phyloP scores from a whole-genome alignment of 225 moss, liverwort and hornwort genomes.

The Ulota crispa region DNA sequence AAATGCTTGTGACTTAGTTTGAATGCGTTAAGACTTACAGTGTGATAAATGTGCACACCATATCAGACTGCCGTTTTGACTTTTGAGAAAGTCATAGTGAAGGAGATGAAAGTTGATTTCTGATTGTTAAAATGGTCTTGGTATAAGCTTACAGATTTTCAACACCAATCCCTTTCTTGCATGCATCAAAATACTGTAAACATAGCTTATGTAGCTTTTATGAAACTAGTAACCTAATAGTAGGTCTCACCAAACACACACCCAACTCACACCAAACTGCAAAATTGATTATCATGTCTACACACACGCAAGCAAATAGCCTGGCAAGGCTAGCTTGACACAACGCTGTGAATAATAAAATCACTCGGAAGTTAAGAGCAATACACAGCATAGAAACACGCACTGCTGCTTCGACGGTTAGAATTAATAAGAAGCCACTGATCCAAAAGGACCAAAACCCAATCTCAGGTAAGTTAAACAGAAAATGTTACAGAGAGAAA shows the following conservation, averaged over 20 bases:
- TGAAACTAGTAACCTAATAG: not conserved
- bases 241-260: constrained; percentile 20
- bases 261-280: not conserved
- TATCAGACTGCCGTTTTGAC: not conserved
- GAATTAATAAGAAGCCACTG: no score
- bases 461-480: no score
- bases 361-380: not conserved
- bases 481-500: no score
- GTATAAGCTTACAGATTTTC: not conserved
- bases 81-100: not conserved
- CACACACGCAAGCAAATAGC: not conserved
- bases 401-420: no score
- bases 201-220: not conserved
- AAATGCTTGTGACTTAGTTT: not conserved
- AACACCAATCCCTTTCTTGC: not conserved
- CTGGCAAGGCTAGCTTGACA: not conserved
- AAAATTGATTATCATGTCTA: not conserved
- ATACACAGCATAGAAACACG: not conserved
- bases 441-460: no score
- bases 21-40: not conserved
- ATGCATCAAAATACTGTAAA: not conserved
- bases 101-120: not conserved
- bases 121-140: not conserved
- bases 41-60: not conserved
- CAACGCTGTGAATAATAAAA: not conserved